Evolutionary conservation across 2,329 filamentous ascomycete species (phyloP).

Genomic region (Fusarium kyushuense): DNA sequence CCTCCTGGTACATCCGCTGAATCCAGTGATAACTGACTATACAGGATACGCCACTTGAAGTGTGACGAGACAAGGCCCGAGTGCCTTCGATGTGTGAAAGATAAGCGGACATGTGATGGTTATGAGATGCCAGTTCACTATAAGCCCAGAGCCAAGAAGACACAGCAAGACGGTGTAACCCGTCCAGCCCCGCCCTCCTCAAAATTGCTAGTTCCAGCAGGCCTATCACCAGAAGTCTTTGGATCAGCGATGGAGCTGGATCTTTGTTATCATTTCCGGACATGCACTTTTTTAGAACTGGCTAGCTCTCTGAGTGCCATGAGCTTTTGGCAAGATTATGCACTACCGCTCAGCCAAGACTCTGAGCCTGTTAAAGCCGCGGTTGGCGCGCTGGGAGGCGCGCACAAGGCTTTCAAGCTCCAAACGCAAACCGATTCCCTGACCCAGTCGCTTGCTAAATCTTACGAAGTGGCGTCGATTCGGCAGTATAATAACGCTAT

Average conservation of each 20-base stretch:
- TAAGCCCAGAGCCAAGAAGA: constrained; percentile 12
- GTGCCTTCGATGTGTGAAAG: constrained; percentile 21
- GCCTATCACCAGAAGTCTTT: not conserved
- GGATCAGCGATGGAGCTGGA: constrained; percentile 1
- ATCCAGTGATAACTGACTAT: not conserved
- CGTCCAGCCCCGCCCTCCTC: not conserved
- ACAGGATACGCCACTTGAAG: constrained; percentile 28
- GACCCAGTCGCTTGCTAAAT: not conserved
- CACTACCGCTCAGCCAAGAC: constrained; percentile 8
- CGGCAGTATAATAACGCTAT: constrained; percentile 26
- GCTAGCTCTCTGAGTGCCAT: not conserved
- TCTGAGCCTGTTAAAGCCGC: constrained; percentile 5
- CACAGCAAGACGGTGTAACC: not conserved
- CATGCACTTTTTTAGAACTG: constrained; percentile 3
- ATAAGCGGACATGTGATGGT: constrained; percentile 20
- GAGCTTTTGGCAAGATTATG: constrained; percentile 19
- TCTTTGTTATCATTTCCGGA: constrained; percentile 21
- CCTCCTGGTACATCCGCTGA: rapidly evolving
- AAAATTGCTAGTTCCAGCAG: constrained; percentile 9
- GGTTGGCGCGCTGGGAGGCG: constrained; percentile 15
- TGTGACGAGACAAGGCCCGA: constrained; percentile 28
- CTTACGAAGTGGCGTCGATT: constrained; percentile 11
- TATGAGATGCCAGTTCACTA: not conserved
- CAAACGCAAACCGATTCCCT: not conserved
- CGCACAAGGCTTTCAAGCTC: constrained; percentile 21